Base-by-base conservation (phyloP, 192 early-diverging fungal genomes). In the Anaeromyces robustus region DNA sequence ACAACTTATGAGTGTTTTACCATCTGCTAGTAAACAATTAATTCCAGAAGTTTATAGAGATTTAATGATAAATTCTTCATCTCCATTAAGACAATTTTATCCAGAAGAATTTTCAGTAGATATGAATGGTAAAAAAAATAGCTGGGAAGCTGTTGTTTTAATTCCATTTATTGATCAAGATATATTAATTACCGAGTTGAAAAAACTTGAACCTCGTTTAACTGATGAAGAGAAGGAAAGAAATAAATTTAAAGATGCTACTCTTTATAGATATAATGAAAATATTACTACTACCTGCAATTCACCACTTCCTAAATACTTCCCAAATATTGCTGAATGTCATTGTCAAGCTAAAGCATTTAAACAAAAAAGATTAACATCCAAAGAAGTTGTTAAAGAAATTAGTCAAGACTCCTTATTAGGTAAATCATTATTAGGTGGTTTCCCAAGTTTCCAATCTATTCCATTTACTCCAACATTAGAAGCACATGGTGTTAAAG, bases 1-100 rank as follows among this genome's bases (percentile, higher is more conserved):
- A 85, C 98, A 99, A 86, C 90, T 99, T 29, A 98, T 99, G 98
- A 96, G 96, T 81, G 98, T 99, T 26, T 86, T 99, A 80, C 98
- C 98, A 14, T 93, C 93, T 30, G 89, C 89, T 30, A 94, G 92
- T 86, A 90, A 92, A 86, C 87, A 89, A 83, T 91, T 97, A 78
- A 92, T 99, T 41, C 98, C 98, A 9, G 29, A 81, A 19, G 88
- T 89, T 16, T 95, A 94, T 83, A 94, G 30, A 85, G 84, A 90
- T 39, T 85, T 99, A 43, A 97, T 99, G 92, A 92, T 90, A 5
- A 90, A 95, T 81, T 86, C 89, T 2, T 82, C 91, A 12, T 96
- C 94, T n/a, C 94, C 95, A 6, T 97, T 99, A 77, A 94, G 92
- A 83, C 96, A 99, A 80, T 93, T 98, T 85, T 99, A 95, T 88